Evolutionary conservation across 805 yeast species (phyloP).

Genomic region (Metschnikowia borealis): DNA sequence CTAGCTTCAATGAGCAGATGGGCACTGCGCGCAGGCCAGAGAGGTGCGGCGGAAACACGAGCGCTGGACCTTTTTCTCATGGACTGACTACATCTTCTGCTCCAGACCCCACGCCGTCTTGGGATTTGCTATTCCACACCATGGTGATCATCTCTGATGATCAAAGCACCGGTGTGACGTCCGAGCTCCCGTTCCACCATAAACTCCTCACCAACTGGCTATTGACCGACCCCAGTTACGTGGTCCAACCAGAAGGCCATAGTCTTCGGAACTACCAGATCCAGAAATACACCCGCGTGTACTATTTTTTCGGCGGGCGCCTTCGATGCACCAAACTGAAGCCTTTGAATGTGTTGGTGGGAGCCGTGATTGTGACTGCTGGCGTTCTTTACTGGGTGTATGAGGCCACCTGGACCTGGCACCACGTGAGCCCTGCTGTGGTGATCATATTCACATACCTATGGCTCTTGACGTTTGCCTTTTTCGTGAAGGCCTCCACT

Average conservation of each 20-base stretch:
- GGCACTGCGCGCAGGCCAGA: background rate
- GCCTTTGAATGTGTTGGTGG: conserved; percentile 39
- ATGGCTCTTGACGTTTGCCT: conserved; percentile 47
- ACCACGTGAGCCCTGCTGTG: conserved; percentile 48
- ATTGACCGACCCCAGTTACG: conserved; percentile 21
- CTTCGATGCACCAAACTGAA: conserved; percentile 40
- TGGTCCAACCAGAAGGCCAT: conserved; percentile 3
- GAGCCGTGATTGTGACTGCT: conserved; percentile 36
- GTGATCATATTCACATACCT: conserved; percentile 56
- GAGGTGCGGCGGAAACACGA: conserved; percentile 1
- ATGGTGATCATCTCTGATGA: conserved; percentile 2
- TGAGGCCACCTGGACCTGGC: conserved; percentile 54
- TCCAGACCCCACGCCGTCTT: background rate
- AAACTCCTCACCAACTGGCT: conserved; percentile 21
- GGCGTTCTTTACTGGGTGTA: conserved; percentile 49
- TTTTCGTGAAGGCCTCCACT: conserved; percentile 51
- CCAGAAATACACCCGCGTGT: conserved; percentile 26
- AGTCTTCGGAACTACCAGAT: conserved; percentile 40
- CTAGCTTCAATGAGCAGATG: too few species aligned
- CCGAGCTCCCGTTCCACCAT: conserved; percentile 5
- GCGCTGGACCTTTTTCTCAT: background rate
- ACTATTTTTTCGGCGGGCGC: conserved; percentile 66
- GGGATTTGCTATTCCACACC: background rate
- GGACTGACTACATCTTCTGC: background rate
- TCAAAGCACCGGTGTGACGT: background rate